Evolutionary conservation across 2,329 filamentous ascomycete species (phyloP), one percentile per base, ranked within the genome.

Genomic region (Ascochyta pisi): DNA sequence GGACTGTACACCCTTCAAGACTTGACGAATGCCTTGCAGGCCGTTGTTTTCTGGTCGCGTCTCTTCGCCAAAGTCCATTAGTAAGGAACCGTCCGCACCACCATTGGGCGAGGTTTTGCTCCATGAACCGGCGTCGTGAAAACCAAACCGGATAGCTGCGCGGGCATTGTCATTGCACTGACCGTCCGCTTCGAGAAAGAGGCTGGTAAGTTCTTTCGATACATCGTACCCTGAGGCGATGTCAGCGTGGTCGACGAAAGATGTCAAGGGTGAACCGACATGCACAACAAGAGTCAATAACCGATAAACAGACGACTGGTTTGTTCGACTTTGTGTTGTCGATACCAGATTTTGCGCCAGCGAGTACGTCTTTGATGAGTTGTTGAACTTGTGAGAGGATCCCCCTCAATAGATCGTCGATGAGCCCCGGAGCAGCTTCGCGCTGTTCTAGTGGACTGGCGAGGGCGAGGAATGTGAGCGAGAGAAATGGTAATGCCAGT

Each of bases 11-110:
- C 58, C 54, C 34, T 71, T 67, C 3, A 80, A 75, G 23, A 76
- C 66, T 3, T 54, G 57, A 6, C 76, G 77, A 37, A 82, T 79
- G 7, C 64, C 69, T 51, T 76, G 66, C 4, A 86, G 73, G 0
- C 82, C 82, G n/a, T 66, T 71, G 68, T 86, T 76, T 35, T 77
- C 75, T 1, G 60, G 31, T 3, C 77, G 67, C 10, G 62, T 54
- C 19, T 75, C 66, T 54, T 79, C 78, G 23, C 70, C 66, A 38
- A 73, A 64, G 27, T 71, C 64, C 54, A 79, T 74, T 16, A 77
- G 57, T 10, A 79, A 66, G 1, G 76, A 78, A 35, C 77, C 77
- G 50, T 80, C 77, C 15, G 77, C 77, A 35, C 77, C 78, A 13
- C 75, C 73, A 3, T 65, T 64, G 33, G 61, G 59, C 40, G 75